Conservation (phyloP, 768 basidiomycete species). For the Holtermanniella nyarrowii region DNA sequence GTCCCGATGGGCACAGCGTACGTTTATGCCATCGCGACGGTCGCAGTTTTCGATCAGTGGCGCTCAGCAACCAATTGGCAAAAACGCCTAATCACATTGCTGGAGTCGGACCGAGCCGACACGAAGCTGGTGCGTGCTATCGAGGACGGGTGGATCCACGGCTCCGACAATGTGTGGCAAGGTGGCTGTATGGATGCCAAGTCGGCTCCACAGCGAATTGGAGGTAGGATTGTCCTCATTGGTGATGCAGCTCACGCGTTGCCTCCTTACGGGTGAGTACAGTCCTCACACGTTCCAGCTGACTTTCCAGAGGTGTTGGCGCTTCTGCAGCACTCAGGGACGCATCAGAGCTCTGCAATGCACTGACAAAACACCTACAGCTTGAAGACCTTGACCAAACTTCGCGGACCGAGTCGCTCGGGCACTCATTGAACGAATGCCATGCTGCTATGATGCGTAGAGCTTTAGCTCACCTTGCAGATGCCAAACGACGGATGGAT, state of each 20-base stretch:
- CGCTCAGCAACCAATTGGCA: no score
- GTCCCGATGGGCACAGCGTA: conserved; percentile 8
- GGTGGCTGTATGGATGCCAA: background rate
- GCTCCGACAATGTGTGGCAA: conserved; percentile 3
- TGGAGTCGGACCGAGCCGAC: conserved; percentile 4
- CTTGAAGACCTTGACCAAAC: no score
- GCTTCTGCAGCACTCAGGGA: no score
- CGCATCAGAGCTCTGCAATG: no score
- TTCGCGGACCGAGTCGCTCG: no score
- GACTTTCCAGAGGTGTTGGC: no score
- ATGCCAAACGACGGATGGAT: no score
- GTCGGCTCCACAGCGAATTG: background rate
- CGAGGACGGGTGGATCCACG: conserved; percentile 2
- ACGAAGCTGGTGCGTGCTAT: conserved; percentile 2
- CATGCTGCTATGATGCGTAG: no score
- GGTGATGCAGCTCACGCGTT: conserved; percentile 14
- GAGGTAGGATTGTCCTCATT: conserved; percentile 5
- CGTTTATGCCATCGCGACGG: conserved; percentile 1
- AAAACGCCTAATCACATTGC: conserved; percentile 1
- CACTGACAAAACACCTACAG: no score
- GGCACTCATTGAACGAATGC: no score
- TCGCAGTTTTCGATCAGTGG: conserved; percentile 4
- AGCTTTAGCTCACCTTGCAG: no score
- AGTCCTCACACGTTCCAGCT: background rate
- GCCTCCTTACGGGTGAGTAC: conserved; percentile 12